Evolutionary conservation across 306 rosid species (phyloP).

Genomic region (Gillenia trifoliata): DNA sequence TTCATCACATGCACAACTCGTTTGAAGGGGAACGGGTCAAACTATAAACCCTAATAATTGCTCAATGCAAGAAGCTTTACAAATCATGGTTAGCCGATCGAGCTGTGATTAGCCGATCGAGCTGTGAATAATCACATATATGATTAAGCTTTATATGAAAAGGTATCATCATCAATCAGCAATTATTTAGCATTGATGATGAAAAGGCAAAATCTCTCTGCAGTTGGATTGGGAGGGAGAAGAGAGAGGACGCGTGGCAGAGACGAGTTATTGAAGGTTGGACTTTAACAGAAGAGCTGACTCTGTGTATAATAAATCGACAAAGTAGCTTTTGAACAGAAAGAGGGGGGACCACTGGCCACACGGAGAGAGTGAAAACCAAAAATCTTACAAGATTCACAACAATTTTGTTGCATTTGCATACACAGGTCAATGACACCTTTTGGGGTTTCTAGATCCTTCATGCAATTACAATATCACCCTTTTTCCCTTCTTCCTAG

Average conservation of each 20-base stretch:
- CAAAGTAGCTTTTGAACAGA: constrained; percentile 56
- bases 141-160: neutral
- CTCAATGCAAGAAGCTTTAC: neutral
- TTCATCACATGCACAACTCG: neutral
- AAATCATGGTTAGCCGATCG: no score
- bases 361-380: constrained; percentile 24
- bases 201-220: neutral
- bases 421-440: neutral
- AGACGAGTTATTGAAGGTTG: constrained; percentile 4
- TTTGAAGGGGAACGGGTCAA: neutral
- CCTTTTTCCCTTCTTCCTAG: neutral
- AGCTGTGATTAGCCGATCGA: neutral
- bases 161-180: neutral
- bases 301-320: constrained; percentile 31
- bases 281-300: constrained; percentile 16
- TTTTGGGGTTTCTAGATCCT: neutral
- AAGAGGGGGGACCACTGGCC: constrained; percentile 27
- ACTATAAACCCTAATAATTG: neutral
- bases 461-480: neutral
- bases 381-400: constrained; percentile 3
- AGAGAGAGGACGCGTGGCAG: constrained; percentile 50
- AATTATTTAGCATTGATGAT: neutral
- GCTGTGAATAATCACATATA: neutral
- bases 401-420: neutral
- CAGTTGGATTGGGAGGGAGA: constrained; percentile 7